A percentile compares a stretch with the other conserved stretches of the same genome.
Conservation (phyloP, 78 protist genomes). For the Speleostelium caveatum region DNA sequence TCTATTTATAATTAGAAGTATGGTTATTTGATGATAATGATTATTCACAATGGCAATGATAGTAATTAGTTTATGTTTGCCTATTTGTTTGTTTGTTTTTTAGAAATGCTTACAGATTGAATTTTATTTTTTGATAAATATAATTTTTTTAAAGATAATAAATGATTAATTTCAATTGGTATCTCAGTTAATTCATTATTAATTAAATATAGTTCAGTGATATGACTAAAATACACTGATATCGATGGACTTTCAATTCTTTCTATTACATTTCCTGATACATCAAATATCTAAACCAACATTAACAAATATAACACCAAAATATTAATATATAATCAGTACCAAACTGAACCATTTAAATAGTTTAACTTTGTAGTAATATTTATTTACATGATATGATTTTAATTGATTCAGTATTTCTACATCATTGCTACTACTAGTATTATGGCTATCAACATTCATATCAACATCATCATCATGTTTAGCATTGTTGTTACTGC, state of each 20-base stretch:
- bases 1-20: conserved; percentile 16
- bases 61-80: neutral
- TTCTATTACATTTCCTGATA: conserved; percentile 44
- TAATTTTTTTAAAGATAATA: conserved; percentile 21
- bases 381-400: conserved; percentile 15
- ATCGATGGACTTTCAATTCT: conserved; percentile 23
- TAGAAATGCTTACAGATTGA: neutral
- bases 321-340: neutral
- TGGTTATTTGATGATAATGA: neutral
- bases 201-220: conserved; percentile 43
- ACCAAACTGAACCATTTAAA: neutral
- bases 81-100: neutral
- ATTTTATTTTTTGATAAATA: conserved; percentile 58
- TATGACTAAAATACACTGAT: conserved; percentile 17
- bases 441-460: neutral
- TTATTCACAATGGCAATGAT: neutral
- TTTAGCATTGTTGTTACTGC: too few species aligned
- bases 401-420: neutral
- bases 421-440: too few species aligned
- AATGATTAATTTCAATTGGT: conserved; percentile 18
- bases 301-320: neutral
- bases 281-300: conserved; percentile 29
- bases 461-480: neutral
- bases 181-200: conserved; percentile 44
- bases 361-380: neutral